Evolutionary conservation across 73 alveolate species (phyloP).

Genomic region (Uronychia setigera): DNA sequence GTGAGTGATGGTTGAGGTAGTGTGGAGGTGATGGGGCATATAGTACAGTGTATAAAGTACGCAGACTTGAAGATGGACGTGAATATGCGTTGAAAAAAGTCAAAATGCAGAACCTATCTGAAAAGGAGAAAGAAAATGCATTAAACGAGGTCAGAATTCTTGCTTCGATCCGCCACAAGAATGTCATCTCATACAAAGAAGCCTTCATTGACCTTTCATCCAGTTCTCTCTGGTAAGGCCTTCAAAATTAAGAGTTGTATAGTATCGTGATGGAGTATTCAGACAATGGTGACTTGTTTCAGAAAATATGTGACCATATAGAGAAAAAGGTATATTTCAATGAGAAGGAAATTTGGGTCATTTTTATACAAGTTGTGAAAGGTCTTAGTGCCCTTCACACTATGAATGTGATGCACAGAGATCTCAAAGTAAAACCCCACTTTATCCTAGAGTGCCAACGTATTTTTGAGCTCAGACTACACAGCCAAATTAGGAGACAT

Average conservation of each 20-base stretch:
- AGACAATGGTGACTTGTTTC: slow-evolving; percentile 80
- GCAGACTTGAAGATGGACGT: slow-evolving; percentile 25
- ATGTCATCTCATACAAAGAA: slow-evolving; percentile 74
- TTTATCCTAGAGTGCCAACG: slow-evolving; percentile 69
- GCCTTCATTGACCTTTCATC: slow-evolving; percentile 48
- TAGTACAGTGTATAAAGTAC: slow-evolving; percentile 40
- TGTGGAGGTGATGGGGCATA: slow-evolving; percentile 41
- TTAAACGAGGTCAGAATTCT: slow-evolving; percentile 55
- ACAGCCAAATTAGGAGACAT: slow-evolving; percentile 78
- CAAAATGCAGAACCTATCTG: slow-evolving; percentile 35
- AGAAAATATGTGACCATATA: slow-evolving; percentile 57
- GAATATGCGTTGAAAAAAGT: slow-evolving; percentile 57
- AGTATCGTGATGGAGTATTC: slow-evolving; percentile 91
- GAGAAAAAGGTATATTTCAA: slow-evolving; percentile 45
- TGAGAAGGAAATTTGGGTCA: slow-evolving; percentile 80
- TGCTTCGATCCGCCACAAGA: slow-evolving; percentile 72
- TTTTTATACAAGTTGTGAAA: slow-evolving; percentile 63
- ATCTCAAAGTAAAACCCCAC: slow-evolving; percentile 51
- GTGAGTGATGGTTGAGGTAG: slow-evolving; percentile 4
- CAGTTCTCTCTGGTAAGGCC: slow-evolving; percentile 26
- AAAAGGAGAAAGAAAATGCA: slow-evolving; percentile 55
- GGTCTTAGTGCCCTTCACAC: slow-evolving; percentile 74
- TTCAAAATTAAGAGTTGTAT: neutral
- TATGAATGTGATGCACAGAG: slow-evolving; percentile 74
- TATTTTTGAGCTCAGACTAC: slow-evolving; percentile 57